Evolutionary conservation across 306 rosid species (phyloP), one percentile per base, ranked within the genome.

Genomic region (Rosa persica): DNA sequence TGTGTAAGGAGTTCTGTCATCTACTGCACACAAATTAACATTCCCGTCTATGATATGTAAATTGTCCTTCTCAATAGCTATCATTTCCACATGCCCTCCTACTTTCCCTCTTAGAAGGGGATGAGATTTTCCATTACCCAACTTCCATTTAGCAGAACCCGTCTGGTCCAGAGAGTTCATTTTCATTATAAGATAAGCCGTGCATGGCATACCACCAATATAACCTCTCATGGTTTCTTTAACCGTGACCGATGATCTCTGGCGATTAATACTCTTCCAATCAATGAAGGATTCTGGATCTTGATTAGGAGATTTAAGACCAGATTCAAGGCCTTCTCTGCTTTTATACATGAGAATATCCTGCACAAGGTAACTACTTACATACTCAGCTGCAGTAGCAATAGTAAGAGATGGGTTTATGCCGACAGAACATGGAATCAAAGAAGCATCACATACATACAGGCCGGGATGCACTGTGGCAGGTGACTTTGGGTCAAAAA

Each of bases 401-500:
- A 83, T 83, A 2, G 86, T 83, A 70, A 83, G 68, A 79, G 83
- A 76, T 19, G 86, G 83, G 48, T 83, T 83, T 71, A 76, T 77
- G 43, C 86, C 78, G 65, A 83, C 75, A 70, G 83, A 83, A 65
- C 83, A 79, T 64, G 83, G 86, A 66, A 83, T 71, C 74, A 83
- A 65, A 75, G 86, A 83, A 83, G 83, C 86, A 54, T 83, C 81
- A 8, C 86, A 79, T 9, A 76, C 75, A 46, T 79, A 83, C 42
- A 83, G 83, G 49, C 81, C 81, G 4, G 78, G 49, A 66, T 79
- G 83, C 27, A 79, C 83, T 13, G 80, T 71, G 76, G n/a, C 39
- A 4, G 72, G 71, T 23, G 5, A 48, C 43, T 52, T 25, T 5
- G 25, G 67, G 46, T 83, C 78, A 70, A 75, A 83, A 49, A 83